phyloP scores from a whole-genome alignment of 1,139 yeast genomes.

The Kodamaea ohmeri region DNA sequence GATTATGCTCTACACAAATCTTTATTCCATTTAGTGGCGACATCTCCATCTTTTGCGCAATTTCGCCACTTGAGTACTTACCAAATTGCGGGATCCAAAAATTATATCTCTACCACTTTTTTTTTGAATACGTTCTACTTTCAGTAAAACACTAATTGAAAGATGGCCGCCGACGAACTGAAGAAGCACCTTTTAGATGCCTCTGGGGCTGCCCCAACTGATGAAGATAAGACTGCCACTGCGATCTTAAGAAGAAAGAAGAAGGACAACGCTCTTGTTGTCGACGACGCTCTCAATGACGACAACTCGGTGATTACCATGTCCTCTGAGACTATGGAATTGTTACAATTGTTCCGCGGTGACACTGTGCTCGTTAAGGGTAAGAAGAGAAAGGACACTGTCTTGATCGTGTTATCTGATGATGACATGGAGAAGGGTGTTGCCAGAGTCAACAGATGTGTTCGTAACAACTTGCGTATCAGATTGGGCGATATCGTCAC shows the following conservation, averaged over 20 bases:
- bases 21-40: too few species aligned
- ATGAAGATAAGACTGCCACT: constrained; percentile 90
- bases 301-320: constrained; percentile 95
- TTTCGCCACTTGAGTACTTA: not conserved
- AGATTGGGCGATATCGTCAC: constrained; percentile 91
- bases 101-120: too few species aligned
- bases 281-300: constrained; percentile 96
- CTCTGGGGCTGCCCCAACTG: constrained; percentile 36
- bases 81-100: not conserved
- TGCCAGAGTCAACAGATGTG: constrained; percentile 91
- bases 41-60: too few species aligned
- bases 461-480: constrained; percentile 90
- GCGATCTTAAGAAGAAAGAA: constrained; percentile 96
- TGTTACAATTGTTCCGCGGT: constrained; percentile 92
- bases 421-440: constrained; percentile 97
- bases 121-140: constrained; percentile 4
- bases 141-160: not conserved
- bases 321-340: constrained; percentile 94
- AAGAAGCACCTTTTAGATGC: constrained; percentile 46
- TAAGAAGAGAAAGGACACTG: constrained; percentile 96
- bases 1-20: too few species aligned
- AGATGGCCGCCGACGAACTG: constrained; percentile 29
- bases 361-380: constrained; percentile 97
- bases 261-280: constrained; percentile 91
- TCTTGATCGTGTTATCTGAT: constrained; percentile 92